Base-by-base conservation (phyloP, 805 yeast genomes). In the Wickerhamiella kurtzmanii region DNA sequence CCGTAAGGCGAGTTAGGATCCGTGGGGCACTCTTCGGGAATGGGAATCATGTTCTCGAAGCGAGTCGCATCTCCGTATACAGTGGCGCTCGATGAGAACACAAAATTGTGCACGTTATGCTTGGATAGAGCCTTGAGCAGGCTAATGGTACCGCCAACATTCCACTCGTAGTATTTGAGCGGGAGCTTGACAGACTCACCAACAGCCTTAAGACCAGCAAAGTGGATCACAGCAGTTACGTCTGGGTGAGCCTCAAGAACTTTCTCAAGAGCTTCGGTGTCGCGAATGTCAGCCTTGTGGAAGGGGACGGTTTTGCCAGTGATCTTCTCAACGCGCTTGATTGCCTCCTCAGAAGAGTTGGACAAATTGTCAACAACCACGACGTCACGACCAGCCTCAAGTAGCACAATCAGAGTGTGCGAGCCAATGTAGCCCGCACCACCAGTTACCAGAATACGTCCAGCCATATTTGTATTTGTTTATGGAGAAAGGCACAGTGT, bases 361-460 rank as follows among this genome's bases (percentile, higher is more conserved):
- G 70, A 64, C 49, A 80, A 66, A 61, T 79, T 80, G 62, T 83
- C 94, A 19, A 79, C 76, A 40, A 83, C 73, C n/a, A 83, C 78
- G 28, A 82, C 85, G 22, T 79, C 72, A 56, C 77, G 73, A 21
- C 84, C 85, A 45, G 74, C 69, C 50, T 73, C 71, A 44, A 79
- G 60, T 45, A 80, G 69, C 55, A 76, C 82, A 43, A 77, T 75
- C 16, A 62, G 83, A 1, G 89, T 80, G 60, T 83, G 92, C 8
- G 89, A 80, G 21, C 92, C 94, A 57, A 84, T 82, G 64, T 83
- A 83, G 18, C 94, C 92, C 22, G 89, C 84, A 43, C 94, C 94
- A 41, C 94, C 94, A 19, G 92, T 82, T 22, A 83, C 88, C 46
- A 82, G 67, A 41, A 80, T 52, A 17, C 44, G 46, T 32, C 44